phyloP scores from a whole-genome alignment of 2,329 filamentous ascomycete species.

The Epichloe sibirici region DNA sequence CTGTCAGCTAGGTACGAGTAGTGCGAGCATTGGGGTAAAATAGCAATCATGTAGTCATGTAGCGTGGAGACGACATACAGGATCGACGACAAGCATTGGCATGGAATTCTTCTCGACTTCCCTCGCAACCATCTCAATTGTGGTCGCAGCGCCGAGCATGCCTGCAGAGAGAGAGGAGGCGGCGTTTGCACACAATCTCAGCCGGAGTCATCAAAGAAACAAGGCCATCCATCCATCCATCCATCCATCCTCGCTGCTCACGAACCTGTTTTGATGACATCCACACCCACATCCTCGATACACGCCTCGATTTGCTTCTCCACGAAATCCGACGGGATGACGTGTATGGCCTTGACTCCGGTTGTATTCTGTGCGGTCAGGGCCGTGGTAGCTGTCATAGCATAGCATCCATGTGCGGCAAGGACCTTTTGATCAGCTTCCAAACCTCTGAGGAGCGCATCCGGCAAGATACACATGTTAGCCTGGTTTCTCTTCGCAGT shows the following conservation, averaged over 20 bases:
- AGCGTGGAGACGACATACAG: conserved; percentile 14
- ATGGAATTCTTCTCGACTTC: conserved; percentile 20
- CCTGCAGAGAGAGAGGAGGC: conserved; percentile 12
- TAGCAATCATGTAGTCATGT: no score
- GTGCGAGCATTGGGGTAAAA: neutral
- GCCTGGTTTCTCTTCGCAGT: neutral
- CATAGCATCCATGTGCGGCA: conserved; percentile 84
- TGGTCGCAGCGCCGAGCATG: conserved; percentile 27
- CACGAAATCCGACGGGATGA: conserved; percentile 67
- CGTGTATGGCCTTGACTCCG: conserved; percentile 71
- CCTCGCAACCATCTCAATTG: conserved; percentile 23
- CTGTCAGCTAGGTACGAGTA: neutral
- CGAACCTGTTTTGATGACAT: conserved; percentile 85
- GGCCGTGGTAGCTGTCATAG: conserved; percentile 89
- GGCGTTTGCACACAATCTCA: neutral
- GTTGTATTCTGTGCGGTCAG: conserved; percentile 92
- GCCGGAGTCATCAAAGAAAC: neutral
- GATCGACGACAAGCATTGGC: conserved; percentile 24
- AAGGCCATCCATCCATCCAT: no score
- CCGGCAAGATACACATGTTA: neutral
- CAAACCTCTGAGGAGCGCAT: conserved; percentile 51
- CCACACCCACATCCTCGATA: conserved; percentile 70
- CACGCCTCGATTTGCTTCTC: conserved; percentile 76
- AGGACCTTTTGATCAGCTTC: conserved; percentile 95
- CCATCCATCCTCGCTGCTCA: neutral